Evolutionary conservation across 176 grass and related monocot species (phyloP).

Genomic region (maize (Zea mays)): Zm-B73-REFERENCE-NAM-5.0 NC_050104.1:158457001-158457500

Average conservation of each 20-base stretch:
- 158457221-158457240: background rate
- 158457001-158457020: background rate
- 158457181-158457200: constrained; percentile 1
- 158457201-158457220: background rate
- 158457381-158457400: background rate
- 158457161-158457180: background rate
- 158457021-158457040: background rate
- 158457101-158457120: no score
- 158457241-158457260: background rate
- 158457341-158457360: background rate
- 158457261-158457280: background rate
- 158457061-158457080: background rate
- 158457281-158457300: constrained; percentile 11
- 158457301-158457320: background rate
- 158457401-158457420: background rate
- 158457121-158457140: background rate
- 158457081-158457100: background rate
- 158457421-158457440: background rate
- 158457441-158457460: background rate
- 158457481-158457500: no score
- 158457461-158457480: no score
- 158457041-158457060: background rate
- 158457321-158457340: background rate
- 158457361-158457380: constrained; percentile 12
- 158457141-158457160: background rate